Conservation (phyloP, 305 asterid genomes). For the Caryopteris hybrid region DNA sequence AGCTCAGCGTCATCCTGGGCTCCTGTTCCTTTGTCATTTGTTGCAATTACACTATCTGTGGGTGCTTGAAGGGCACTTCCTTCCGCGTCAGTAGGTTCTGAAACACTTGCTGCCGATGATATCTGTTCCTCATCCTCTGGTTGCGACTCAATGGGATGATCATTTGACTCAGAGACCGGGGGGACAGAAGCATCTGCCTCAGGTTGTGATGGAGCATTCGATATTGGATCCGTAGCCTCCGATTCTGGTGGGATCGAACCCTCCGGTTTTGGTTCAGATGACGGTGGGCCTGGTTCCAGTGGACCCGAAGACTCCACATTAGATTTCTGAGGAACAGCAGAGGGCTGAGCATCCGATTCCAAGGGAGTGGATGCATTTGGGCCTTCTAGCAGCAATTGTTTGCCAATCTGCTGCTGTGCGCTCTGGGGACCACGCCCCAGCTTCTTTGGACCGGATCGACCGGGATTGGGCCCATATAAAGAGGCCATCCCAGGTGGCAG, state of each 20-base stretch:
- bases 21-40: constrained; percentile 21
- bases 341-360: constrained; percentile 21
- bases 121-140: constrained; percentile 24
- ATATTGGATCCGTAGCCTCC: not conserved
- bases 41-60: constrained; percentile 19
- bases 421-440: constrained; percentile 38
- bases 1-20: constrained; percentile 32
- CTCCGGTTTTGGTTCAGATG: constrained; percentile 13
- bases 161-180: constrained; percentile 25
- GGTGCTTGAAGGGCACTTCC: constrained; percentile 32
- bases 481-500: constrained; percentile 96
- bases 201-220: constrained; percentile 7
- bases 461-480: constrained; percentile 80
- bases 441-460: constrained; percentile 54
- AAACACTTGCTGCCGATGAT: constrained; percentile 24
- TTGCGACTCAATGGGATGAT: constrained; percentile 17
- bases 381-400: constrained; percentile 67
- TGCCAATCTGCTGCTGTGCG: constrained; percentile 48
- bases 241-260: not conserved
- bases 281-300: constrained; percentile 20
- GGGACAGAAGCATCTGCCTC: constrained; percentile 32
- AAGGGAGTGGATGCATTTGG: constrained; percentile 28
- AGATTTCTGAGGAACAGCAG: constrained; percentile 18
- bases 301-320: constrained; percentile 14
- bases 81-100: constrained; percentile 25